Evolutionary conservation across 768 basidiomycete species (phyloP), one percentile per base, ranked within the genome.

Genomic region (Tricholoma flavovirens): DNA sequence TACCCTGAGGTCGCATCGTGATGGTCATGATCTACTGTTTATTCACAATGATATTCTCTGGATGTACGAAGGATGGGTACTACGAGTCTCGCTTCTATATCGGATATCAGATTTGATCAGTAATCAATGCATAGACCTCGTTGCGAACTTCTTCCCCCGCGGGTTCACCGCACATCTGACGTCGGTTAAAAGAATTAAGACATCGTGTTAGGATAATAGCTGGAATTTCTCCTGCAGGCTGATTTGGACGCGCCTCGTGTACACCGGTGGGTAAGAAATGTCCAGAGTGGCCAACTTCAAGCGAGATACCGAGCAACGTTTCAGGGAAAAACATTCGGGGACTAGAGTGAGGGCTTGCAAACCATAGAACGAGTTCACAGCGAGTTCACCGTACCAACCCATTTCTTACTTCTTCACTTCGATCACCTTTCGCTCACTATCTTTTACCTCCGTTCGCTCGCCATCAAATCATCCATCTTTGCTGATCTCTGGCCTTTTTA

Each of bases 361-460:
- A 11, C 33, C 11, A 4, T 33, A 33, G 4, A 10, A 5, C 7
- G 36, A n/a, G 3, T 8, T 12, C 17, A 0, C 30, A 49, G 26
- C 46, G 22, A 49, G 15, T 32, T 32, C 30, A 15, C 29, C 54
- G 15, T 48, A 55, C 46, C 45, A 29, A 24, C 24, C 56, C 51
- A 49, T 52, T 52, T 53, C 30, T 19, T 48, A 32, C 43, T 19
- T 52, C 38, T 24, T 54, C 57, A 35, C 63, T 45, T 45, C 58
- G 59, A 33, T 61, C 45, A 51, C 43, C 46, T 49, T 61, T 30
- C 24, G 35, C 17, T 48, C 59, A 36, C 22, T 33, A 11, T 26
- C 54, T 53, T 12, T 43, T 24, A 26, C 38, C 54, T 55, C n/a
- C 30, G 32, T 19, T 17, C 12, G 22, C 21, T 22, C 43, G 2